Percentiles rank a stretch among this genome's conserved stretches.
Evolutionary conservation across 2,329 filamentous ascomycete species (phyloP).

Genomic region (Sporothrix pallida): DNA sequence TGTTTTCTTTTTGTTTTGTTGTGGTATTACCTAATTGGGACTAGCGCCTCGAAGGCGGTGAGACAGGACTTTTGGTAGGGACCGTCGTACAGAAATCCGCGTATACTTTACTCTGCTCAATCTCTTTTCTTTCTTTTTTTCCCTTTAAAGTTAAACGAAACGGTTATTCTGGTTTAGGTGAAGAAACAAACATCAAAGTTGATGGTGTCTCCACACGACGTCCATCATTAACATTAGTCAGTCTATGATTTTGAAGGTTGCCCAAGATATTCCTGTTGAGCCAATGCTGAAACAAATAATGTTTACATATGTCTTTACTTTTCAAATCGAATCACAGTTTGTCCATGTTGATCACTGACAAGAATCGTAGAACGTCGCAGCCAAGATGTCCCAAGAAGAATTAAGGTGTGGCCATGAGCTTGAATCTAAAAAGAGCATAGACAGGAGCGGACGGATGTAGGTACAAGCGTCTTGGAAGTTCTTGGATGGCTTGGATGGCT

Average conservation of each 20-base stretch:
- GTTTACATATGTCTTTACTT: neutral
- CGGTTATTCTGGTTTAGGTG: neutral
- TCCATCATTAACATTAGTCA: too few relatives aligned
- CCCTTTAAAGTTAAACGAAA: neutral
- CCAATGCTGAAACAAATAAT: too few relatives aligned
- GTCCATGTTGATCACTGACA: neutral
- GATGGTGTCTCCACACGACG: neutral
- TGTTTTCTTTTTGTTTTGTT: too few relatives aligned
- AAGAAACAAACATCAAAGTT: neutral
- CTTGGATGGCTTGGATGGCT: neutral
- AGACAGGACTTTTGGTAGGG: too few relatives aligned
- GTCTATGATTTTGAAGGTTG: too few relatives aligned
- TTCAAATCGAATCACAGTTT: neutral
- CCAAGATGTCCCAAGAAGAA: neutral
- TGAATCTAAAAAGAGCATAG: neutral
- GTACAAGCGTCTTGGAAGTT: neutral
- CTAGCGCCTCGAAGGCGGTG: too few relatives aligned
- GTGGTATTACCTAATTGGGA: too few relatives aligned
- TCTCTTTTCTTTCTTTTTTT: neutral
- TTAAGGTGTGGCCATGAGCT: conserved; percentile 7
- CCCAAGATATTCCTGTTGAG: too few relatives aligned
- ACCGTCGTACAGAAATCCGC: conserved; percentile 12
- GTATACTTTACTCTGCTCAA: neutral
- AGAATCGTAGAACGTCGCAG: neutral
- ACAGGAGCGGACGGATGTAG: conserved; percentile 10